Conservation (phyloP, 1,284 basidiomycete genomes). For the Cyathus pygmaeus region DNA sequence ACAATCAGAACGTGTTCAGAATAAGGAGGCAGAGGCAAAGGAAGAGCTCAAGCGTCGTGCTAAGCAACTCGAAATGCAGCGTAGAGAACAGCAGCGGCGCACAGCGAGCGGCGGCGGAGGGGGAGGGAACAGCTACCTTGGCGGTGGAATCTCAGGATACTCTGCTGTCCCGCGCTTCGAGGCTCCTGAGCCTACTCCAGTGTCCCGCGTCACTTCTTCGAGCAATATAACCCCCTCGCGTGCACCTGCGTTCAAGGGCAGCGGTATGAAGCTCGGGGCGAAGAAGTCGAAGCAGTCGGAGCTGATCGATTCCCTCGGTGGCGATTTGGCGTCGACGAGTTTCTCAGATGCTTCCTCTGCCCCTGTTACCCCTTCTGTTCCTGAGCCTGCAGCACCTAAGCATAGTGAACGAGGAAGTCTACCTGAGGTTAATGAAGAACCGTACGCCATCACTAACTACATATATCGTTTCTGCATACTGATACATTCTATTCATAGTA, state of each 20-base stretch:
- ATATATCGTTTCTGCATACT: not conserved
- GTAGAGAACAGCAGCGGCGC: conserved; percentile 89
- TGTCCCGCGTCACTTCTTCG: conserved; percentile 50
- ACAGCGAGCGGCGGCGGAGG: conserved; percentile 60
- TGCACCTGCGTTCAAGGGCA: conserved; percentile 89
- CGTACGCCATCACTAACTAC: conserved; percentile 57
- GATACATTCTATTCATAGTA: conserved; percentile 53
- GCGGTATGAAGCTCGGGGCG: conserved; percentile 97
- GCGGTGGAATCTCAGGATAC: conserved; percentile 75
- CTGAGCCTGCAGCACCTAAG: conserved; percentile 51
- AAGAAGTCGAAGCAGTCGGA: conserved; percentile 92
- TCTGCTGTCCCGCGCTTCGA: conserved; percentile 76
- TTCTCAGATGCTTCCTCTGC: conserved; percentile 63
- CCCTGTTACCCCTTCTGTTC: conserved; percentile 60
- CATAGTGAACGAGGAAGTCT: conserved; percentile 65
- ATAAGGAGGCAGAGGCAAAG: conserved; percentile 99
- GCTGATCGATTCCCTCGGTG: conserved; percentile 88
- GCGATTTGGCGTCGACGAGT: conserved; percentile 66
- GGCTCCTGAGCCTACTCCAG: conserved; percentile 54
- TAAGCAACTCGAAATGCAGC: conserved; percentile 98
- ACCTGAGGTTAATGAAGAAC: conserved; percentile 82
- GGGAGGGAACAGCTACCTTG: conserved; percentile 64
- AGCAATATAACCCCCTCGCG: conserved; percentile 66
- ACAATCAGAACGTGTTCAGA: conserved; percentile 55
- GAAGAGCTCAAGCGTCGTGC: conserved; percentile 98